Evolutionary conservation across 2,329 filamentous ascomycete genomes (phyloP).

Genomic region (Bipolaris sorokiniana): DNA sequence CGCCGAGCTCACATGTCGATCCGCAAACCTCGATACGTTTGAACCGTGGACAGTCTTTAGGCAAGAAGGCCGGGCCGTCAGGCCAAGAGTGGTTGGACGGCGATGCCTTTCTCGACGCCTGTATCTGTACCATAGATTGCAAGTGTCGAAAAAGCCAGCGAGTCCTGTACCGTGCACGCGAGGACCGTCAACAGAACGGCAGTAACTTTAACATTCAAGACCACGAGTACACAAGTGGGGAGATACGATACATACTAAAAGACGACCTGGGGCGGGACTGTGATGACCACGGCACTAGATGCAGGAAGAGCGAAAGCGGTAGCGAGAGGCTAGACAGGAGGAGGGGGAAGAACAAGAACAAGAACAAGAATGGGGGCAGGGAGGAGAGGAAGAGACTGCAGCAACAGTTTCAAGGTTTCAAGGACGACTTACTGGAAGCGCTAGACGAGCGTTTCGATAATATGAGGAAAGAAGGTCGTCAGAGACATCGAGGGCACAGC

Average conservation of each 20-base stretch:
- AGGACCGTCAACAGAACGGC: background rate
- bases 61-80: slow-evolving; percentile 20
- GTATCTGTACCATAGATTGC: slow-evolving; percentile 38
- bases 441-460: slow-evolving; percentile 18
- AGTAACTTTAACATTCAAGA: slow-evolving; percentile 7
- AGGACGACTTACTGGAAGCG: slow-evolving; percentile 22
- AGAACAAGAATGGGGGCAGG: slow-evolving; percentile 12
- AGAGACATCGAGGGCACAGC: background rate
- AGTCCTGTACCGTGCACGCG: slow-evolving; percentile 29
- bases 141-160: slow-evolving; percentile 37
- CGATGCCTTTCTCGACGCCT: slow-evolving; percentile 38
- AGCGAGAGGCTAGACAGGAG: background rate
- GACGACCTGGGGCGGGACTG: slow-evolving; percentile 37
- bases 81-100: slow-evolving; percentile 32
- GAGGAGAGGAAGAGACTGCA: slow-evolving; percentile 16
- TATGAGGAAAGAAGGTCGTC: slow-evolving; percentile 7
- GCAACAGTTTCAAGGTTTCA: slow-evolving; percentile 17
- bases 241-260: slow-evolving; percentile 37
- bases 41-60: slow-evolving; percentile 16
- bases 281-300: slow-evolving; percentile 30
- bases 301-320: slow-evolving; percentile 11
- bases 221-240: slow-evolving; percentile 20
- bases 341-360: slow-evolving; percentile 2
- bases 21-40: slow-evolving; percentile 13
- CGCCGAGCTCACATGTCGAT: slow-evolving; percentile 3